A percentile compares a stretch with the other conserved stretches of the same genome.
phyloP scores from a whole-genome alignment of 164 flowering plant genomes.

The Magnolia changhungtana region DNA sequence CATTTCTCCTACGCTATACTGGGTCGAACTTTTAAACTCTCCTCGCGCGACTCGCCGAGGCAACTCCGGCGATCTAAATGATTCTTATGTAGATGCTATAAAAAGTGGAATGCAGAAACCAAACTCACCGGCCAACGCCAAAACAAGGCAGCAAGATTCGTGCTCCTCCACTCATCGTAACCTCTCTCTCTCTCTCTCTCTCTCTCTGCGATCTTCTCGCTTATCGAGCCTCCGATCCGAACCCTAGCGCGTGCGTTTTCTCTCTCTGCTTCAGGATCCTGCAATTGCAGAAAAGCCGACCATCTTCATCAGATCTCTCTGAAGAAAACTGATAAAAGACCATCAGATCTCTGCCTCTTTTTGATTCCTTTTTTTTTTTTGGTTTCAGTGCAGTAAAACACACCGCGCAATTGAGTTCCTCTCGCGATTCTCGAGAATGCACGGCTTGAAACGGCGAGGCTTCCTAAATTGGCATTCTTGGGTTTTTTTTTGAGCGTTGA shows the following conservation, averaged over 20 bases:
- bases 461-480: background rate
- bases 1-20: too few relatives aligned
- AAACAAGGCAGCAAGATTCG: slow-evolving; percentile 26
- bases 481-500: background rate
- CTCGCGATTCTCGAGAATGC: slow-evolving; percentile 10
- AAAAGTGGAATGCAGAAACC: slow-evolving; percentile 1
- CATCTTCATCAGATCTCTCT: background rate
- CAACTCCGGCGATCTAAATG: too few relatives aligned
- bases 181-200: slow-evolving; percentile 13
- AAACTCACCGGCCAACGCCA: slow-evolving; percentile 11
- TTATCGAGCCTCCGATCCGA: slow-evolving; percentile 7
- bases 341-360: slow-evolving; percentile 10
- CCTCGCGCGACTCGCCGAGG: too few relatives aligned
- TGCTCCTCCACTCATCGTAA: slow-evolving; percentile 37
- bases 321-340: background rate
- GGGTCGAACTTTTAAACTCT: too few relatives aligned
- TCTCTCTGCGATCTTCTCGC: slow-evolving; percentile 13
- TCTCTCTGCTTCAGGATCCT: background rate
- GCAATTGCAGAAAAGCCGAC: slow-evolving; percentile 1
- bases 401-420: background rate
- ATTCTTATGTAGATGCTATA: background rate
- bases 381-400: slow-evolving; percentile 38
- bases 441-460: background rate
- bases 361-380: slow-evolving; percentile 19
- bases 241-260: background rate